Base-by-base conservation (phyloP, 305 asterid species). In the Rubia balearica region DNA sequence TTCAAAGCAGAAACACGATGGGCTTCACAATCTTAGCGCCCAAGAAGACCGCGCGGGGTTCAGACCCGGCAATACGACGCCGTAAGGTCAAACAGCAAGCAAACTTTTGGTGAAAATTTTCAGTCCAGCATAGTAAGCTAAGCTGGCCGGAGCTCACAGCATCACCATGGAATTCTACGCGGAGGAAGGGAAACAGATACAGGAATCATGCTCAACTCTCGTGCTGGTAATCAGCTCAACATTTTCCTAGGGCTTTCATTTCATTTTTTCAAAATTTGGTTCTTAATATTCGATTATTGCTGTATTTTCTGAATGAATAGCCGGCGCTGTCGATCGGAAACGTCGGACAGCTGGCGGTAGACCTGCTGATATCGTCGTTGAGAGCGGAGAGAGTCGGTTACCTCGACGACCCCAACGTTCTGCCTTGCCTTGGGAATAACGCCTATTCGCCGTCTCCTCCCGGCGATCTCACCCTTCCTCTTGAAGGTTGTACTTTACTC, bases 291-390 rank as follows among this genome's bases (percentile, higher is more conserved):
- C 17, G 36, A 56, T 22, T 21, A 7, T 57, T 57, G 59, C 36
- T 19, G 13, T 8, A 40, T 61, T 43, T 24, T 13, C 33, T 40
- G 61, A 42, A 36, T 63, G 6, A 13, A 22, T 78, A 94, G 98
- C 97, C 98, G 76, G 96, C 98, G 55, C 68, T 94, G 11, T 94
- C 98, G 78, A 77, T 94, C 67, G 97, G 97, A 70, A 94, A 94
- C 70, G 98, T 91, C 10, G 98, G 98, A 13, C 98, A 94, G 85
- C 79, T 94, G 40, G 94, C 97, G 53, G 92, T 87, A 81, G 98
- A 94, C 87, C 82, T 91, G 33, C 73, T 94, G 64, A 83, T 94
- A 51, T 82, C 98, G 67, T 84, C 98, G n/a, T 70, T 88, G 45
- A 78, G 76, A 80, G 90, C 93, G 4, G 88, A 88, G 71, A 85